A percentile compares a stretch with the other conserved stretches of the same genome.
Evolutionary conservation across 1,284 basidiomycete genomes (phyloP).

Genomic region (Fomitopsis pinicola): DNA sequence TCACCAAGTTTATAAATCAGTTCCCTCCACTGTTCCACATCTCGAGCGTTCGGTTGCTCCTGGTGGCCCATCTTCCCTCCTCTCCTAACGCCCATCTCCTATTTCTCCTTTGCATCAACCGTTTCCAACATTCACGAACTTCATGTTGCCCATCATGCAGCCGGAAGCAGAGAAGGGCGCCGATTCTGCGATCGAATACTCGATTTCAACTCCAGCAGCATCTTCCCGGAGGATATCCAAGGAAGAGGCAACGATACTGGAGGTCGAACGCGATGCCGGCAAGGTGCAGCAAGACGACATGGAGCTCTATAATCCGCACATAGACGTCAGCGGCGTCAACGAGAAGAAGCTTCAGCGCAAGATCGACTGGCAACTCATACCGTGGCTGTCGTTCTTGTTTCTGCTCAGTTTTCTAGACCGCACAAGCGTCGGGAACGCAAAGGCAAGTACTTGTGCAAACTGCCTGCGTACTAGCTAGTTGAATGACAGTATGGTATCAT

Average conservation of each 20-base stretch:
- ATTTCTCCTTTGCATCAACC: neutral
- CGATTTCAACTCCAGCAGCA: neutral
- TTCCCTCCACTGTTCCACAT: neutral
- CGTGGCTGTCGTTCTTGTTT: slow-evolving; percentile 72
- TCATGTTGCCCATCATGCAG: neutral
- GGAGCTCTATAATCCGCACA: slow-evolving; percentile 43
- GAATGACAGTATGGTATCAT: slow-evolving; percentile 7
- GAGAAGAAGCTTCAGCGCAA: slow-evolving; percentile 63
- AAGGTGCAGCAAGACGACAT: slow-evolving; percentile 5
- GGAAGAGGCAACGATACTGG: neutral
- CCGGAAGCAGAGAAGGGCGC: neutral
- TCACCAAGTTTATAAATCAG: neutral
- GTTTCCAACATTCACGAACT: neutral
- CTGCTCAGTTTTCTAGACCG: slow-evolving; percentile 74
- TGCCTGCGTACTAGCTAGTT: neutral
- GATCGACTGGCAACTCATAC: slow-evolving; percentile 59
- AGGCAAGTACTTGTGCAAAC: slow-evolving; percentile 31
- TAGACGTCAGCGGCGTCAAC: slow-evolving; percentile 53
- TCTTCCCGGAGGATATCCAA: neutral
- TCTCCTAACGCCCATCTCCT: neutral
- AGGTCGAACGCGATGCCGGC: neutral
- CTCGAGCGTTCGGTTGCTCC: neutral
- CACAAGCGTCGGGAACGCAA: slow-evolving; percentile 80
- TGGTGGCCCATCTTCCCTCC: neutral
- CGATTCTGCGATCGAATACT: neutral